Evolutionary conservation across 129 eudicot genomes (phyloP).

Genomic region (Pittosporum tobira): DNA sequence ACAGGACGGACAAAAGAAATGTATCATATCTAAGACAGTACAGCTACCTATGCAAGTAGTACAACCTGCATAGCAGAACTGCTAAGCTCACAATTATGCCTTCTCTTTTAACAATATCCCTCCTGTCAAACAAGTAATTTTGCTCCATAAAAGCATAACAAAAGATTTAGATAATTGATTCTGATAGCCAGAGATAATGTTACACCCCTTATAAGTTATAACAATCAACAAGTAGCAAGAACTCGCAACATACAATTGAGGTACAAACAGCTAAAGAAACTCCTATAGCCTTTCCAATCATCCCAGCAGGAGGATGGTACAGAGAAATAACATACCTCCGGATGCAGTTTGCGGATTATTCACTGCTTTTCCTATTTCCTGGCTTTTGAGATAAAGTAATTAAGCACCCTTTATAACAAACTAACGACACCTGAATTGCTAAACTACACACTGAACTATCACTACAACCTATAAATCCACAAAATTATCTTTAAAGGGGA

Average conservation of each 20-base stretch:
- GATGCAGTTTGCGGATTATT: not conserved
- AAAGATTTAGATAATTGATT: no score
- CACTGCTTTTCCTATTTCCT: not conserved
- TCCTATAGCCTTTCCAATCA: not conserved
- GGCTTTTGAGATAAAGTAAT: not conserved
- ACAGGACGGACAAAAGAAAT: no score
- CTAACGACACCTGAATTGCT: not conserved
- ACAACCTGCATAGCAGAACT: no score
- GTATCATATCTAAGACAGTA: no score
- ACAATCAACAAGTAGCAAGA: not conserved
- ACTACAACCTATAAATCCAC: not conserved
- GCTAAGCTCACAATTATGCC: no score
- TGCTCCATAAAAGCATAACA: no score
- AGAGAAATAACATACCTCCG: not conserved
- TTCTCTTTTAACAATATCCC: no score
- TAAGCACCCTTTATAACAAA: no score
- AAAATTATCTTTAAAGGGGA: not conserved
- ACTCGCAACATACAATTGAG: no score
- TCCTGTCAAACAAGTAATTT: no score
- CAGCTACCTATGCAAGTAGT: no score
- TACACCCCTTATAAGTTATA: not conserved
- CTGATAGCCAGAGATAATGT: not conserved
- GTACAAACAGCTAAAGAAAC: not conserved
- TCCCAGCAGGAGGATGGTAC: constrained; percentile 3
- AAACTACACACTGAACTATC: not conserved